phyloP scores from a whole-genome alignment of 139 green algal species.

The Zygnema circumcarinatum region DNA sequence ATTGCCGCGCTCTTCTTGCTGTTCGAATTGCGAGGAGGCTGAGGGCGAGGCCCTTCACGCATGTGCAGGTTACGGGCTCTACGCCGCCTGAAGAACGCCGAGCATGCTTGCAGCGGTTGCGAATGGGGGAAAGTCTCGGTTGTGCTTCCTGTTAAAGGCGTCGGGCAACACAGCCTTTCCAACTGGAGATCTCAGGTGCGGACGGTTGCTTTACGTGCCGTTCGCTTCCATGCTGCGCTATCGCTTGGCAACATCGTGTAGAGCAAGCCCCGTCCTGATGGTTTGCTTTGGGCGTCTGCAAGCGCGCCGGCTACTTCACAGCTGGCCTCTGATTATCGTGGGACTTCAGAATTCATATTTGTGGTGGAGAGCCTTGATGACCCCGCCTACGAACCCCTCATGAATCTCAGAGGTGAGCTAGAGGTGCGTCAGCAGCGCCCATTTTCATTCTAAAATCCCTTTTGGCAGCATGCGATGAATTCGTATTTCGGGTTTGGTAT shows the following conservation, averaged over 20 bases:
- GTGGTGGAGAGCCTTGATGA: constrained; percentile 44
- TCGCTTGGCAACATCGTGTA: no score
- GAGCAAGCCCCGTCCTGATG: no score
- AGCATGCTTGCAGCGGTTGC: not conserved
- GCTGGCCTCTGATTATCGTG: constrained; percentile 23
- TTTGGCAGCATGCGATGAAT: no score
- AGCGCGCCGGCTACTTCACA: no score
- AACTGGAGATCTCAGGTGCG: constrained; percentile 45
- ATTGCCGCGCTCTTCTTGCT: no score
- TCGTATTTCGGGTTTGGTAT: no score
- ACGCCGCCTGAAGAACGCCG: not conserved
- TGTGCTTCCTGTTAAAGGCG: constrained; percentile 33
- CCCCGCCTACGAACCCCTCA: constrained; percentile 4
- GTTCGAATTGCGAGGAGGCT: no score
- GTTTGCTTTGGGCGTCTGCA: no score
- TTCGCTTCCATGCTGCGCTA: no score
- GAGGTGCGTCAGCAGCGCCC: not conserved
- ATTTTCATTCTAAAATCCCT: no score
- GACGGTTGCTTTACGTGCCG: not conserved
- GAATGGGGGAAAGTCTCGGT: not conserved
- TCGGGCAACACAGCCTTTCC: constrained; percentile 29
- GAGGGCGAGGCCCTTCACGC: no score
- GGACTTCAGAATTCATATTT: constrained; percentile 44
- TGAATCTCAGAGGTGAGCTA: constrained; percentile 1
- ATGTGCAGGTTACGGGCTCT: not conserved